Evolutionary conservation across 345 rosid species (phyloP).

Genomic region (Cardiospermum halicacabum): DNA sequence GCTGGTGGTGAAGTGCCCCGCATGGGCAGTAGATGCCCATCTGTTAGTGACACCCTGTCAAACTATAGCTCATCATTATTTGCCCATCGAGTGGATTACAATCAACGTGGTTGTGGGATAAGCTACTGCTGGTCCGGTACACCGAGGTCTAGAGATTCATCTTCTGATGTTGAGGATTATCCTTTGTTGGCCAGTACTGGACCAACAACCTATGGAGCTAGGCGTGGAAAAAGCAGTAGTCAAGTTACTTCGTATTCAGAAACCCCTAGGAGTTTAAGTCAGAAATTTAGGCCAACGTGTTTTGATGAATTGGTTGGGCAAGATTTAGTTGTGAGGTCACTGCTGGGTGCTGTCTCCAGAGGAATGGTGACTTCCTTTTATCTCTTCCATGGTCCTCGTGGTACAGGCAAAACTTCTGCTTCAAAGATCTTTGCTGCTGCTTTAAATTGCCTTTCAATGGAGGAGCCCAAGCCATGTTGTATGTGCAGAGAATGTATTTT

Average conservation of each 20-base stretch:
- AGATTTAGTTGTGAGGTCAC: constrained; percentile 66
- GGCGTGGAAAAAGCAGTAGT: constrained; percentile 28
- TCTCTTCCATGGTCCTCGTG: constrained; percentile 92
- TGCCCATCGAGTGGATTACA: constrained; percentile 45
- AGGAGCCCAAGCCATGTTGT: constrained; percentile 82
- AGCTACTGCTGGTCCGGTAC: constrained; percentile 88
- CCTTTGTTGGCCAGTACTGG: constrained; percentile 46
- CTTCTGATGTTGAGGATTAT: constrained; percentile 60
- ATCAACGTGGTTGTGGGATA: constrained; percentile 57
- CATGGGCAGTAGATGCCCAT: constrained; percentile 48
- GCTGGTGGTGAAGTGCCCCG: constrained; percentile 51
- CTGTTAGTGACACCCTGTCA: constrained; percentile 44
- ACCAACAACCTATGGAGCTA: constrained; percentile 25
- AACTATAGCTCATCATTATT: constrained; percentile 36
- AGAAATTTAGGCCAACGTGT: constrained; percentile 71
- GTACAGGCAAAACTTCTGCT: constrained; percentile 89
- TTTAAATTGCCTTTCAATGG: constrained; percentile 72
- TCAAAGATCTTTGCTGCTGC: constrained; percentile 91
- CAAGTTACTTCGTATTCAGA: constrained; percentile 33
- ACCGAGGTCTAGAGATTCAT: constrained; percentile 58
- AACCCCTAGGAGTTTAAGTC: constrained; percentile 63
- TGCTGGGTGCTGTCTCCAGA: constrained; percentile 65
- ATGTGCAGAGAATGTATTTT: constrained; percentile 67
- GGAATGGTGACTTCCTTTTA: constrained; percentile 71
- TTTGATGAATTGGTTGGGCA: constrained; percentile 89